Conservation (phyloP, 352 stramenopile species). For the Globisporangium polare region DNA sequence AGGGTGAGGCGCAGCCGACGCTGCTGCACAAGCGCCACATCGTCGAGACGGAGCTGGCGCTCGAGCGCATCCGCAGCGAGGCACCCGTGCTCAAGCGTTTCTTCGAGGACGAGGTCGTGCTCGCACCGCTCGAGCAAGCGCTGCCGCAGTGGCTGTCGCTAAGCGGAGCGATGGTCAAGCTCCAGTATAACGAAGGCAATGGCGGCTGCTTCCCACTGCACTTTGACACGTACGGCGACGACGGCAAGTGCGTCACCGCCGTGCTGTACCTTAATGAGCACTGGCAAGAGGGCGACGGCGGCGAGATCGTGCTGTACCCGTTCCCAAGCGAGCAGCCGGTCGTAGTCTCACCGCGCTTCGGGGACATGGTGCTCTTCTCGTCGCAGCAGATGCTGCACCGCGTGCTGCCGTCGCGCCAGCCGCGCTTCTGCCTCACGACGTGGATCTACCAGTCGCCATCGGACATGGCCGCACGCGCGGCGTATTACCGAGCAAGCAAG, state of each 20-base stretch:
- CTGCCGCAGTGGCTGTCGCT: slow-evolving; percentile 45
- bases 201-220: slow-evolving; percentile 85
- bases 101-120: slow-evolving; percentile 60
- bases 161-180: slow-evolving; percentile 61
- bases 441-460: slow-evolving; percentile 55
- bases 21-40: slow-evolving; percentile 79
- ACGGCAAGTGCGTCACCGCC: slow-evolving; percentile 79
- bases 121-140: slow-evolving; percentile 27
- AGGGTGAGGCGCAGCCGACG: slow-evolving; percentile 24
- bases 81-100: slow-evolving; percentile 49
- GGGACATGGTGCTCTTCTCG: slow-evolving; percentile 73
- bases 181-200: slow-evolving; percentile 74
- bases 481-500: slow-evolving; percentile 19
- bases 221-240: slow-evolving; percentile 81
- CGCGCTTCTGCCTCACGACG: slow-evolving; percentile 61
- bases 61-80: slow-evolving; percentile 28
- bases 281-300: slow-evolving; percentile 67
- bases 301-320: slow-evolving; percentile 79
- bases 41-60: slow-evolving; percentile 73
- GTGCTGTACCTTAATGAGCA: slow-evolving; percentile 83
- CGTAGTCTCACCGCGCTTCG: slow-evolving; percentile 49
- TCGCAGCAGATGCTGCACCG: slow-evolving; percentile 80
- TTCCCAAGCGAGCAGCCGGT: slow-evolving; percentile 53
- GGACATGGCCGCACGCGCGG: slow-evolving; percentile 18
- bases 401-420: slow-evolving; percentile 44